phyloP scores from a whole-genome alignment of 2,329 filamentous ascomycete genomes.

The Tolypocladium ovalisporum region DNA sequence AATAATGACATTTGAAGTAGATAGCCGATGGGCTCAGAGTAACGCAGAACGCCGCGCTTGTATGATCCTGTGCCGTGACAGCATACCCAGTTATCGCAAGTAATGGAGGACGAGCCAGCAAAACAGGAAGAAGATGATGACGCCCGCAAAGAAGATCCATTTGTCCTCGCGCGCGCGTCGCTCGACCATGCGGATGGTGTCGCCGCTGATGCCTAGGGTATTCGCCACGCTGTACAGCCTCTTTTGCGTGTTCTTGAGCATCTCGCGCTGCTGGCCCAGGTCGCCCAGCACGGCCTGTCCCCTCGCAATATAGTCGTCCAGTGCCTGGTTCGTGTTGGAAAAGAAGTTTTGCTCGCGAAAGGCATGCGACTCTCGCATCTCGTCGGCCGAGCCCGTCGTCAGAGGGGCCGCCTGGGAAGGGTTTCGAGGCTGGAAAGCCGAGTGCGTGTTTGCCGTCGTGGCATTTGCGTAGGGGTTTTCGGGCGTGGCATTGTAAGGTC shows the following conservation, averaged over 20 bases:
- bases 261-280: slow-evolving; percentile 79
- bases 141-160: slow-evolving; percentile 91
- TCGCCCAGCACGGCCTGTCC: slow-evolving; percentile 86
- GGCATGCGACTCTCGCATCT: slow-evolving; percentile 67
- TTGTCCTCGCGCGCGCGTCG: slow-evolving; percentile 87
- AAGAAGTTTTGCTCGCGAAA: slow-evolving; percentile 87
- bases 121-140: slow-evolving; percentile 78
- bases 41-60: slow-evolving; percentile 6
- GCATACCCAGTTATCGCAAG: slow-evolving; percentile 36
- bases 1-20: neutral
- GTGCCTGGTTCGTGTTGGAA: slow-evolving; percentile 63
- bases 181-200: slow-evolving; percentile 96
- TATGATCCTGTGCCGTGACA: neutral
- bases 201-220: slow-evolving; percentile 83
- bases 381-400: slow-evolving; percentile 43
- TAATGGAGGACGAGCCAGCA: slow-evolving; percentile 87
- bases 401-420: slow-evolving; percentile 21
- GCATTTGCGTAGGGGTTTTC: slow-evolving; percentile 83
- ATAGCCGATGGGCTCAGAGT: neutral
- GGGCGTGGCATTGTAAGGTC: slow-evolving; percentile 69
- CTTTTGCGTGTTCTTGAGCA: slow-evolving; percentile 89
- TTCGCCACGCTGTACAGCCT: slow-evolving; percentile 87
- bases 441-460: slow-evolving; percentile 16
- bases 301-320: slow-evolving; percentile 89
- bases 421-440: slow-evolving; percentile 30